Conservation (phyloP, 495 filamentous ascomycete species). For the Penicillium desertorum region DNA sequence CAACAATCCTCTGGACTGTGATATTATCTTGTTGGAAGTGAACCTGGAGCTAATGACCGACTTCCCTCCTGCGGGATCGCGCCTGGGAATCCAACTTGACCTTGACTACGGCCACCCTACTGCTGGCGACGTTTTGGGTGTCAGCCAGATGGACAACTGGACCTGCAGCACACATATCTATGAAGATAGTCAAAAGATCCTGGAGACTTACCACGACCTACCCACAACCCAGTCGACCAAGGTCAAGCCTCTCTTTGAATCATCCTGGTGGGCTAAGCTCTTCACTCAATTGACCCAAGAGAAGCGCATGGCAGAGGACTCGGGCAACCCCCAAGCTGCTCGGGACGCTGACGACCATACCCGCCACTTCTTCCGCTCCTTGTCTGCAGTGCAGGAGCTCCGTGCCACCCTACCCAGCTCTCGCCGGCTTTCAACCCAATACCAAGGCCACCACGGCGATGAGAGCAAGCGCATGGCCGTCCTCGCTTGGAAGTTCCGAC, state of each 20-base stretch:
- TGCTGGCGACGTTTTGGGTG: conserved; percentile 38
- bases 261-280: conserved; percentile 49
- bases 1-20: conserved; percentile 40
- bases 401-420: conserved; percentile 37
- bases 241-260: conserved; percentile 49
- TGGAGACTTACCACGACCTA: conserved; percentile 39
- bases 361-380: conserved; percentile 39
- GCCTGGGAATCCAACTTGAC: conserved; percentile 46
- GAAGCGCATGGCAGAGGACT: conserved; percentile 39
- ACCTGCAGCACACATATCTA: conserved; percentile 49
- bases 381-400: conserved; percentile 54
- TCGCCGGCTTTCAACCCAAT: conserved; percentile 34
- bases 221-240: conserved; percentile 41
- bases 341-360: conserved; percentile 41
- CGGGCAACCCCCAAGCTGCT: conserved; percentile 33
- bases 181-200: conserved; percentile 35
- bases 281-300: conserved; percentile 47
- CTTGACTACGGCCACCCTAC: conserved; percentile 43
- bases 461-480: conserved; percentile 50
- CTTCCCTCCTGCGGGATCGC: conserved; percentile 43
- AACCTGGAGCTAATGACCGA: conserved; percentile 49
- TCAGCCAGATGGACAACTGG: conserved; percentile 49
- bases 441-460: conserved; percentile 28
- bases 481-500: conserved; percentile 55
- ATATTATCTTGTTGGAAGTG: conserved; percentile 52